Percentiles rank a stretch among this genome's conserved stretches.
Conservation (phyloP, 2,329 filamentous ascomycete species). For the Trichophyton simii region DNA sequence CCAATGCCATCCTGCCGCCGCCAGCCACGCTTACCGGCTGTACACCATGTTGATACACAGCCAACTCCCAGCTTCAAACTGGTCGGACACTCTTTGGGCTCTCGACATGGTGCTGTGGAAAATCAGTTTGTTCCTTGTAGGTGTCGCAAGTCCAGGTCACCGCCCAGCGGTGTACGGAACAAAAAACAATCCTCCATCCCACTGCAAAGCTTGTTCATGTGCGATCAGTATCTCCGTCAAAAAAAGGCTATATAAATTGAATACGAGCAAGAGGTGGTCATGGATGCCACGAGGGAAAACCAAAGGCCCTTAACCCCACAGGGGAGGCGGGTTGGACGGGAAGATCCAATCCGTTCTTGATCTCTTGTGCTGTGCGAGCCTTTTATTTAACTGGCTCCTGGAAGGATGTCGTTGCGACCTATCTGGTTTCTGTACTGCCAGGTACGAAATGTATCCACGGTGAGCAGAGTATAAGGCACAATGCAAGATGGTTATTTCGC, state of each 20-base stretch:
- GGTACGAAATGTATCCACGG: not conserved
- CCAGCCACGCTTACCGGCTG: too few relatives aligned
- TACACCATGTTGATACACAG: too few relatives aligned
- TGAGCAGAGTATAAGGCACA: too few relatives aligned
- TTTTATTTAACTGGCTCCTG: not conserved
- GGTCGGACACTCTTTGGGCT: not conserved
- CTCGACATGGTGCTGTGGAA: not conserved
- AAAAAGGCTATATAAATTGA: not conserved
- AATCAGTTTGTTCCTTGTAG: not conserved
- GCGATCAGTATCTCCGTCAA: not conserved
- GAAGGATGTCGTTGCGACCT: not conserved
- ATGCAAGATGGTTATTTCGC: too few relatives aligned
- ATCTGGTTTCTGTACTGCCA: not conserved
- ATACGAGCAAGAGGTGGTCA: not conserved
- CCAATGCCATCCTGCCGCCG: too few relatives aligned
- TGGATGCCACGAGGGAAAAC: conserved; percentile 2
- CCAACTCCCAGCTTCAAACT: too few relatives aligned
- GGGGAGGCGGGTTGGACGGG: not conserved
- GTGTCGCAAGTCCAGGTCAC: not conserved
- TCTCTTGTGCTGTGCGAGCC: not conserved
- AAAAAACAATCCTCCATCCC: not conserved
- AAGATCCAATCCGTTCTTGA: not conserved
- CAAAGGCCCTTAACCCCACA: not conserved
- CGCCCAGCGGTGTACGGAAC: not conserved
- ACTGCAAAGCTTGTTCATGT: not conserved